phyloP scores from a whole-genome alignment of 2,329 filamentous ascomycete genomes.

The Alternaria alternata region DNA sequence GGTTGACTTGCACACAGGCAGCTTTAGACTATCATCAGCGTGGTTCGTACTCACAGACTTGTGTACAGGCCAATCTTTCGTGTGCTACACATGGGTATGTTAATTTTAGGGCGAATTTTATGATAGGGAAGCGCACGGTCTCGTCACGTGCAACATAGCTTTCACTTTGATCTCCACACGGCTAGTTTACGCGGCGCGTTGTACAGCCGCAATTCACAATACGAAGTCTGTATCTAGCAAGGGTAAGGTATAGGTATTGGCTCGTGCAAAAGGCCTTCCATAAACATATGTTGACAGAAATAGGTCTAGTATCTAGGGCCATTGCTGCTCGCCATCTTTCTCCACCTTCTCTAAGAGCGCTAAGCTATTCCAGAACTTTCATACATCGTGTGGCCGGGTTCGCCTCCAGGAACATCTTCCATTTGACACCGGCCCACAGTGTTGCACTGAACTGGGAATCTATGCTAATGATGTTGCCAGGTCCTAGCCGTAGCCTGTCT shows the following conservation, averaged over 20 bases:
- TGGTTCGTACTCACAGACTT: neutral
- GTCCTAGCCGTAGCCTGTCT: neutral
- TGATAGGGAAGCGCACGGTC: neutral
- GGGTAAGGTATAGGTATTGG: neutral
- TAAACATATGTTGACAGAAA: neutral
- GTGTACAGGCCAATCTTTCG: fast-evolving
- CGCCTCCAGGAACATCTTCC: neutral
- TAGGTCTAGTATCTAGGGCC: neutral
- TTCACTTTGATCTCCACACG: neutral
- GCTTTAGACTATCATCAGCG: neutral
- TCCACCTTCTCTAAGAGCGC: neutral
- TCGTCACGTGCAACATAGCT: neutral
- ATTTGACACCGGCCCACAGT: neutral
- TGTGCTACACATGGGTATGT: neutral
- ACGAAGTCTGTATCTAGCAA: neutral
- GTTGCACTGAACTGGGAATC: neutral
- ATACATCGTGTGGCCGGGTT: neutral
- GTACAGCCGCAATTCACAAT: no score
- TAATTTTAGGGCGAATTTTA: neutral
- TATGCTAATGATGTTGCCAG: neutral
- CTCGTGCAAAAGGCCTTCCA: neutral
- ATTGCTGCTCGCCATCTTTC: neutral
- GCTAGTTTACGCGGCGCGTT: neutral
- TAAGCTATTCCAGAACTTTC: neutral
- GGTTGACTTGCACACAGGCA: neutral